Evolutionary conservation across 768 basidiomycete species (phyloP), one percentile per base, ranked within the genome.

Genomic region (Kwoniella newhampshirensis): DNA sequence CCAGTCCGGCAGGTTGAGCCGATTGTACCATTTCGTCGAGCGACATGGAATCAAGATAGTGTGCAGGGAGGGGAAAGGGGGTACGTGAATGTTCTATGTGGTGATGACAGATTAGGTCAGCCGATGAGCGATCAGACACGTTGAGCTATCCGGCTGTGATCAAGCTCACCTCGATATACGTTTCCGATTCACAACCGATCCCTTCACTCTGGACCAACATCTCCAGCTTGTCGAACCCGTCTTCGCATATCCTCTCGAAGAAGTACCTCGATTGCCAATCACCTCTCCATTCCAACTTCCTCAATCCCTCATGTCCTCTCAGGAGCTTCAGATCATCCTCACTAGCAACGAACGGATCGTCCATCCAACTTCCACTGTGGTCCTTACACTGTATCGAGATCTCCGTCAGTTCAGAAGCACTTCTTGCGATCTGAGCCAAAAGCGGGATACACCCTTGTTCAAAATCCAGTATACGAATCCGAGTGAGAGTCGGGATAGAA

Each of bases 91-190:
- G 36, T 58, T 58, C 56, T 58, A 26, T 15, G 9, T 13, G 7
- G 18, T 2, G 18, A 2, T 18, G 7, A 2, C 13, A 6, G 32
- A 32, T 32, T 13, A 32, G 7, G 13, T 32, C 32, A 13, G 6
- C 32, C 6, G 32, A 32, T 6, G 13, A 32, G 6, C n/a, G n/a
- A n/a, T n/a, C n/a, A n/a, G n/a, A n/a, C n/a, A n/a, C n/a, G n/a
- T n/a, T n/a, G n/a, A n/a, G n/a, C n/a, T n/a, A n/a, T n/a, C n/a
- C n/a, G n/a, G n/a, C n/a, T n/a, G n/a, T 23, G 25, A 46, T 46
- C 26, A 27, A 12, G 8, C 56, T 45, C 56, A 58, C 56, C 30
- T 58, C 56, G 48, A 58, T 58, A 40, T 51, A 58, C 2, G 56
- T 58, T 35, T 58, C 56, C 35, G 45, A 41, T 13, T 58, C 56